phyloP scores from a whole-genome alignment of 129 eudicot species.

The Tagetes patula region DNA sequence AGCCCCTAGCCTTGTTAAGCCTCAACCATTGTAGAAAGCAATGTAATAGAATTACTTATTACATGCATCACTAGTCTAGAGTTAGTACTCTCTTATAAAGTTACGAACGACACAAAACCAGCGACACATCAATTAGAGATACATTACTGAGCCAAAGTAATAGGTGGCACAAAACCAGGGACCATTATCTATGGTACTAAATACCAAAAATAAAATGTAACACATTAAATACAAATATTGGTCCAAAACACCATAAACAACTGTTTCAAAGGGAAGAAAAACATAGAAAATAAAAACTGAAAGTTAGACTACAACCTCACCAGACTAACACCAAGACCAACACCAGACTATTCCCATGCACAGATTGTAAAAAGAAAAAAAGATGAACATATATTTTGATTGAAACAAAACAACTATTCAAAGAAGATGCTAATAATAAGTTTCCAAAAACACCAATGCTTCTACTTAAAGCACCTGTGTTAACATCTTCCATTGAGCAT shows the following conservation, averaged over 20 bases:
- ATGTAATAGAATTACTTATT: too few relatives aligned
- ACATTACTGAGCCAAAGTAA: too few relatives aligned
- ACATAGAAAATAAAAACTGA: slow-evolving; percentile 11
- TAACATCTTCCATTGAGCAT: slow-evolving; percentile 27
- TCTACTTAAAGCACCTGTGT: slow-evolving; percentile 31
- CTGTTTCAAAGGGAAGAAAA: slow-evolving; percentile 19
- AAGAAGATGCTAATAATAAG: slow-evolving; percentile 18
- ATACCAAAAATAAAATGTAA: not conserved
- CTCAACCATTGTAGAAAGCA: too few relatives aligned
- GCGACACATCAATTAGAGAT: too few relatives aligned
- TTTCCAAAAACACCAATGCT: slow-evolving; percentile 36
- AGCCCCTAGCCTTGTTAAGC: too few relatives aligned
- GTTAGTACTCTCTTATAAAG: too few relatives aligned
- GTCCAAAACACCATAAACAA: slow-evolving; percentile 17
- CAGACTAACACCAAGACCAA: slow-evolving; percentile 21
- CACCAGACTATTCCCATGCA: slow-evolving; percentile 21
- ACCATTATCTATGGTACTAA: not conserved
- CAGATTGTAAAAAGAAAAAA: slow-evolving; percentile 5
- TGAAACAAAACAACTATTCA: slow-evolving; percentile 24
- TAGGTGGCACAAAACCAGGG: too few relatives aligned
- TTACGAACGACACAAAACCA: too few relatives aligned
- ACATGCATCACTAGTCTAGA: too few relatives aligned
- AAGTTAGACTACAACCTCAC: slow-evolving; percentile 11
- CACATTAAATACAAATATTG: slow-evolving; percentile 27
- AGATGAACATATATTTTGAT: slow-evolving; percentile 21